Percentiles rank a stretch among this genome's conserved stretches.
phyloP scores from a whole-genome alignment of 73 alveolate genomes.

The Paramecium bursaria region DNA sequence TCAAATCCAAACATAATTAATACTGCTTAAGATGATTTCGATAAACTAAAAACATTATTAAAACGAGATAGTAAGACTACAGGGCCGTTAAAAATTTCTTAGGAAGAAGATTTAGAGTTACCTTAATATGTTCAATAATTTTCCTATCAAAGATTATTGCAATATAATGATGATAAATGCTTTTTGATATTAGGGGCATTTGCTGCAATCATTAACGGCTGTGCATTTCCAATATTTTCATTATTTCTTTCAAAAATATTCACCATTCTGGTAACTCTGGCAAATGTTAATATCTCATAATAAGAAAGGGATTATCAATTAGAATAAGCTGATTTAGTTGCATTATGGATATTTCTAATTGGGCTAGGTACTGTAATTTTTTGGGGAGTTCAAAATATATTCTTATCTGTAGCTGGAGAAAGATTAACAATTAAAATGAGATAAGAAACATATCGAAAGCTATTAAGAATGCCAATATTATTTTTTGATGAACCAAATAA shows the following conservation, averaged over 20 bases:
- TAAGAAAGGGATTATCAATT: conserved; percentile 4
- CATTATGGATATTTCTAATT: conserved; percentile 47
- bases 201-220: conserved; percentile 65
- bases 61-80: no score
- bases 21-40: conserved; percentile 33
- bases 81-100: no score
- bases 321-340: conserved; percentile 55
- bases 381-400: conserved; percentile 66
- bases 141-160: conserved; percentile 4
- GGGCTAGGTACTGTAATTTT: conserved; percentile 64
- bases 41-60: conserved; percentile 22
- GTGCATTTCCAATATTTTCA: conserved; percentile 62
- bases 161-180: conserved; percentile 57
- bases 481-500: conserved; percentile 88
- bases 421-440: conserved; percentile 80
- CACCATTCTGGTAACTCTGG: conserved; percentile 36
- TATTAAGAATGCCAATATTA: conserved; percentile 83
- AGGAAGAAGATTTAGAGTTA: neutral
- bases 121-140: conserved; percentile 8
- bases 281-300: neutral
- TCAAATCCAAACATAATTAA: conserved; percentile 2
- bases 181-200: conserved; percentile 43
- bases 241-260: conserved; percentile 46
- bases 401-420: conserved; percentile 82
- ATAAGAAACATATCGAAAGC: conserved; percentile 74